Evolutionary conservation across 352 stramenopile genomes (phyloP), one percentile per base, ranked within the genome.

Genomic region (Phytopythium oedochilum): DNA sequence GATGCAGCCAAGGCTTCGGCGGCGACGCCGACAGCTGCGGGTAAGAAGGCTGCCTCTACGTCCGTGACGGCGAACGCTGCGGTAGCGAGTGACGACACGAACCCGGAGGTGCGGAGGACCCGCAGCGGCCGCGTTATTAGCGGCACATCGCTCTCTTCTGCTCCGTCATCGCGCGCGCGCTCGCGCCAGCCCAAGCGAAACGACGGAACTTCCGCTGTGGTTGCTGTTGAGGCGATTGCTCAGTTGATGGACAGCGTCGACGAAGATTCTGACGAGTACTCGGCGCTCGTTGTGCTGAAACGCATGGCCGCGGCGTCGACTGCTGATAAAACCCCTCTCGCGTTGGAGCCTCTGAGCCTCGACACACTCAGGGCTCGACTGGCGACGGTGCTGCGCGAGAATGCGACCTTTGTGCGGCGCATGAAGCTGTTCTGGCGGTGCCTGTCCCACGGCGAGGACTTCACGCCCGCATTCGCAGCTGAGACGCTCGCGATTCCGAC

Each of bases 341-440:
- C 43, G 5, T 55, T 93, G n/a, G 88, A 88, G 57, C 64, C 71
- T 17, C 20, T 87, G 18, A 66, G 64, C 9, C 61, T 62, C 35
- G 56, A 53, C 2, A 61, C 88, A 9, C 49, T 94, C 8, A 53
- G 29, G 0, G n/a, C 57, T 17, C 69, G 73, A 11, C 40, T 95
- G 22, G 50, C 65, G 25, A 63, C 61, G 22, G 78, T 95, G 52
- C 49, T 78, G 50, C 48, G 48, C 1, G 45, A 60, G 25, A 95
- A 92, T 50, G 62, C 65, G 49, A 53, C 73, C 20, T 85, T 95
- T 46, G 78, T 92, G 60, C 83, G 79, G 3, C 83, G 85, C 22
- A 95, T 94, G 85, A 88, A 92, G 55, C 70, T 95, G 3, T 92
- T 88, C 38, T 93, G 82, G 78, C 70, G 80, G 5, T 95, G 85